Conservation (phyloP, 208 protist genomes). For the Leishmania gerbilli region DNA sequence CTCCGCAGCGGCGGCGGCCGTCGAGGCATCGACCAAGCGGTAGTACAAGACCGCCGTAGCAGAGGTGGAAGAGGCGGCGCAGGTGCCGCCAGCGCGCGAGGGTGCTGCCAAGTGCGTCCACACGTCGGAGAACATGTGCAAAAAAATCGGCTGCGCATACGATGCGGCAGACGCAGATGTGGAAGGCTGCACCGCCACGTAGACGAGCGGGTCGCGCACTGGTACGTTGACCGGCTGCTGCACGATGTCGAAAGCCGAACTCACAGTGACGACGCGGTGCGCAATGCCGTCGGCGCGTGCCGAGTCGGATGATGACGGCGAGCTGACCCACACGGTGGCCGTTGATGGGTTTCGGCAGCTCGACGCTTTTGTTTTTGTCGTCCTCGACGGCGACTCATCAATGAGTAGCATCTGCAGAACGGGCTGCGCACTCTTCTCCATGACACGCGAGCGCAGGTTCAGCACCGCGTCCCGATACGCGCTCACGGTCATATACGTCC, state of each 20-base stretch:
- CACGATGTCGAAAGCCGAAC: conserved; percentile 3
- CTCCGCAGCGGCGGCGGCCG: conserved; percentile 1
- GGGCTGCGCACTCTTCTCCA: conserved; percentile 9
- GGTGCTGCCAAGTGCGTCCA: conserved; percentile 7
- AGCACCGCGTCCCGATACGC: conserved; percentile 54
- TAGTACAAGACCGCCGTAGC: conserved; percentile 18
- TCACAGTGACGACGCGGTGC: conserved; percentile 20
- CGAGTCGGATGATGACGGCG: conserved; percentile 6
- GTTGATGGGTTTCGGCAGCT: not conserved
- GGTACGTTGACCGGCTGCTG: conserved; percentile 25
- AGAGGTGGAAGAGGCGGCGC: not conserved
- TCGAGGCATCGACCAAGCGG: conserved; percentile 22
- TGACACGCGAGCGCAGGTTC: conserved; percentile 39
- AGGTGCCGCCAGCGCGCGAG: not conserved
- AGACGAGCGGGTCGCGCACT: conserved; percentile 20
- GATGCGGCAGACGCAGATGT: not conserved
- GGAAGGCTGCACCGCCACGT: conserved; percentile 19
- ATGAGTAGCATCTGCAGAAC: conserved; percentile 36
- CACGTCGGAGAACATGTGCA: conserved; percentile 14
- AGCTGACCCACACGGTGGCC: conserved; percentile 23
- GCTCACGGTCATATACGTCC: conserved; percentile 40
- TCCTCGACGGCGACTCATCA: not conserved
- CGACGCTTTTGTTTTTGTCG: not conserved
- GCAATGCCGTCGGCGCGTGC: not conserved
- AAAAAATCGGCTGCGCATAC: conserved; percentile 16